Base-by-base conservation (phyloP, 192 early-diverging fungal species). In the Podila horticola region DNA sequence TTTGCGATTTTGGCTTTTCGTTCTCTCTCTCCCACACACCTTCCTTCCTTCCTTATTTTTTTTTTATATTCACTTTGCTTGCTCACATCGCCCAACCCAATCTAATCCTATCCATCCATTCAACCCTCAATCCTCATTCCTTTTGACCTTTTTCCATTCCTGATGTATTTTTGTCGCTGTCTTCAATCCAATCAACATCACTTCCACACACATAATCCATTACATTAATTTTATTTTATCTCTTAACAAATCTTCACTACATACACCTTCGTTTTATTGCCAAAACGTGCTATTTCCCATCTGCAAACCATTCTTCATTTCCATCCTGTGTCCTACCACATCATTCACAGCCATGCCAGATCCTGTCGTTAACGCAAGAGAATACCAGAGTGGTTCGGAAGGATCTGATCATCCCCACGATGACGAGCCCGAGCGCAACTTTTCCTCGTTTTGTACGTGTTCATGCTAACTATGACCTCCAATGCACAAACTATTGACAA, bases 341-440 rank as follows among this genome's bases (percentile, higher is more conserved):
- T 22, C 52, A 55, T 9, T 55, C 22, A 26, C 26, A n/a, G 24
- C 52, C 49, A 79, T 79, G 75, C 65, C 69, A 68, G 75, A 79
- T 72, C 70, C 69, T 58, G 30, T 79, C 66, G 67, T 79, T 36
- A 58, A 49, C 22, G 58, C 59, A 26, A 66, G 52, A 71, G 64
- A 50, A 28, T 66, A 71, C 64, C 67, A 77, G 36, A 79, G 69
- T 59, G 69, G 69, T 30, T 68, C 69, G 15, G 75, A 68, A 34
- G 75, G 67, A 67, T 79, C 75, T 33, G 75, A 79, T 29, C 75
- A 72, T 68, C 75, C 36, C 38, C 75, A 79, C 7, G 75, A 72
- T 10, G 75, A 79, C 5, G 75, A 79, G 26, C 69, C 66, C 30
- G 75, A 79, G 29, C 69, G 69, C 31, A 72, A 62, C 66, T 63